Evolutionary conservation across 441 rosid species (phyloP).

Genomic region (Eutrema salsugineum): DNA sequence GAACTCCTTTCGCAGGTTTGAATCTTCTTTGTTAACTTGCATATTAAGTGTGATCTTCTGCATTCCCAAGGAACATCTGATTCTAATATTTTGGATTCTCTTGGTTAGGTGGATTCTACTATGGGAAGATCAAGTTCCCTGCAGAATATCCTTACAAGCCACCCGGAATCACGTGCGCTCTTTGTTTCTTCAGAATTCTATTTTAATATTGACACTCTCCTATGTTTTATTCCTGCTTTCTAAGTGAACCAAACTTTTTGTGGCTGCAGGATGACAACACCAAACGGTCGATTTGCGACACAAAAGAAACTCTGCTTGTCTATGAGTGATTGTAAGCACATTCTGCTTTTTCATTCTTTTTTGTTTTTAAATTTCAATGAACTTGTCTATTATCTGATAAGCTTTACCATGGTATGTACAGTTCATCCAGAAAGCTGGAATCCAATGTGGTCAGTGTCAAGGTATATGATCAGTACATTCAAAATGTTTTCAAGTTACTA

Average conservation of each 20-base stretch:
- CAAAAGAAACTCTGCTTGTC: constrained; percentile 95
- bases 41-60: constrained; percentile 7
- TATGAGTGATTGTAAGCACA: constrained; percentile 89
- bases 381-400: background rate
- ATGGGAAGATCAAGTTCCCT: constrained; percentile 94
- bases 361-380: background rate
- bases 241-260: background rate
- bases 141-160: constrained; percentile 94
- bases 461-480: constrained; percentile 33
- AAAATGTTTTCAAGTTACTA: no score
- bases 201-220: background rate
- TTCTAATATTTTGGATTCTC: constrained; percentile 3
- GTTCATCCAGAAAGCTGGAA: constrained; percentile 99
- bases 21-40: constrained; percentile 6
- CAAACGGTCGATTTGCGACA: constrained; percentile 93
- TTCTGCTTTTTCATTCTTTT: background rate
- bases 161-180: constrained; percentile 88
- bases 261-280: constrained; percentile 76
- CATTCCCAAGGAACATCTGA: background rate
- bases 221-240: background rate
- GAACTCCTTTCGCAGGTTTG: constrained; percentile 92
- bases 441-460: constrained; percentile 98
- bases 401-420: constrained; percentile 27
- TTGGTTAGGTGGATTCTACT: constrained; percentile 72
- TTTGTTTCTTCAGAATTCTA: background rate